Base-by-base conservation (phyloP, 371 early-diverging fungal genomes). In the Mortierella sp. region DNA sequence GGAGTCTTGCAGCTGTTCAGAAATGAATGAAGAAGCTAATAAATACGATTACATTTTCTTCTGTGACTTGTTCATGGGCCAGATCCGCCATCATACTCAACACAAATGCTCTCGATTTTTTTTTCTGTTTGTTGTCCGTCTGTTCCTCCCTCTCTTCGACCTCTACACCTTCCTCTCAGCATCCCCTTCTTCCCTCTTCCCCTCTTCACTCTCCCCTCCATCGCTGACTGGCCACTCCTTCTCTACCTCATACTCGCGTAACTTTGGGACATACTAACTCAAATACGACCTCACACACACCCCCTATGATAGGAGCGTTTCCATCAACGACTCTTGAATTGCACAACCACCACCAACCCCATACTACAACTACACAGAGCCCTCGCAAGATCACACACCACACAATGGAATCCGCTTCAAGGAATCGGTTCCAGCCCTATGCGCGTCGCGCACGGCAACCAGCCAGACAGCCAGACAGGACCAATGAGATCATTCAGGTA, bases 391-490 rank as follows among this genome's bases (percentile, higher is more conserved):
- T 32, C 60, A 44, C 44, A 56, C 55, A 43, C 1, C 48, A 74
- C 29, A 16, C 74, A 43, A 56, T 74, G 71, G 74, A 74, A 29
- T 51, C 49, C 43, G 21, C 56, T 16, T 35, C 41, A 55, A 75
- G 38, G 16, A 75, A 75, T 18, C 75, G 80, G 10, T 80, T 65
- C 46, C 75, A 80, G 73, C 80, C 80, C 4, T 80, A 80, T 44
- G 75, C 80, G 21, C 76, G 80, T 41, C 60, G 72, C 14, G 27
- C 65, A 14, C 54, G 75, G 10, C 29, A 72, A 16, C 75, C 63
- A 18, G 60, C 72, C 3, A 65, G 46, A 18, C 49, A 29, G 32
- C 54, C 76, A 7, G 65, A 63, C 44, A 29, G 60, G 14, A 32
- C 60, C 3, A 11, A 32, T 5, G 60, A 60, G 29, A 60, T 60